Evolutionary conservation across 1,284 basidiomycete species (phyloP).

Genomic region (Cryptococcus sp.): DNA sequence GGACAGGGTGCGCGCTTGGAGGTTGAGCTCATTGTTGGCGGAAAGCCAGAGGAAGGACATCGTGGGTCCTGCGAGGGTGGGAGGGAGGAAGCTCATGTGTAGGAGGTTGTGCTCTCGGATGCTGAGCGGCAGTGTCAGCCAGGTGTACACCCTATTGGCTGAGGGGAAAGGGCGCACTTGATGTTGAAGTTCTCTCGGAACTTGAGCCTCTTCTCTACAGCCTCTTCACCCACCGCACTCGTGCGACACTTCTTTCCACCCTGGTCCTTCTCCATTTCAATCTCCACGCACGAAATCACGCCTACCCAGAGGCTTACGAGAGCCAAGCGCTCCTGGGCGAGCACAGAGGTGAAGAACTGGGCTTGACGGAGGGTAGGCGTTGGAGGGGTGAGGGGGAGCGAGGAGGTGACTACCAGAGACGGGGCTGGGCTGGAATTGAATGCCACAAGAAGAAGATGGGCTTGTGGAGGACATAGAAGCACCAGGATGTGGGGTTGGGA

Average conservation of each 20-base stretch:
- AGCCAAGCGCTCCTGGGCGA: conserved; percentile 29
- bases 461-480: conserved; percentile 41
- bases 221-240: conserved; percentile 9
- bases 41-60: conserved; percentile 60
- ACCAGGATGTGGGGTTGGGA: conserved; percentile 44
- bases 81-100: conserved; percentile 63
- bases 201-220: conserved; percentile 23
- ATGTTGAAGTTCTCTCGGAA: conserved; percentile 46
- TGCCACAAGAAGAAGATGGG: conserved; percentile 40
- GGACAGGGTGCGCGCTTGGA: conserved; percentile 62
- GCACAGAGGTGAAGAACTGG: conserved; percentile 46
- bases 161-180: conserved; percentile 35
- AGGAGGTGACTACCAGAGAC: conserved; percentile 32
- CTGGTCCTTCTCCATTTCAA: conserved; percentile 41
- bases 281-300: conserved; percentile 42
- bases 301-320: conserved; percentile 48
- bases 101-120: conserved; percentile 72
- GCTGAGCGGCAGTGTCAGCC: conserved; percentile 48
- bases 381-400: conserved; percentile 31
- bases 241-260: conserved; percentile 28
- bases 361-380: conserved; percentile 39
- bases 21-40: conserved; percentile 53
- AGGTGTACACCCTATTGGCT: not conserved
- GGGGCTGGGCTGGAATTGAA: conserved; percentile 18
- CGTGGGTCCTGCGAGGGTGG: conserved; percentile 51